phyloP scores from a whole-genome alignment of 768 basidiomycete species.

The Russula sp. region DNA sequence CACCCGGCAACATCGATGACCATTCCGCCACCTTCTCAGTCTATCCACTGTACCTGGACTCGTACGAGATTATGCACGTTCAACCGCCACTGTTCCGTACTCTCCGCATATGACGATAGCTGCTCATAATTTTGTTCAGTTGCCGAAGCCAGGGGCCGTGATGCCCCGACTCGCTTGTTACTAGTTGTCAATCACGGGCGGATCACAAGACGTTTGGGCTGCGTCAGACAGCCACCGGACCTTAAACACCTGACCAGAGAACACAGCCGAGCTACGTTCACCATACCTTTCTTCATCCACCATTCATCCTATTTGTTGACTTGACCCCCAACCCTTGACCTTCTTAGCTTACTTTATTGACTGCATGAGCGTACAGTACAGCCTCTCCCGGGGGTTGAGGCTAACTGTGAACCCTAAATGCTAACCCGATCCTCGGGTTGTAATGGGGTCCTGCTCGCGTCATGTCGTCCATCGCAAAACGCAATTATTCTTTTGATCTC shows the following conservation, averaged over 20 bases:
- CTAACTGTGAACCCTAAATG: neutral
- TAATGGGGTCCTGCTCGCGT: neutral
- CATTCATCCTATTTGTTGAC: neutral
- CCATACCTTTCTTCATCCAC: too few relatives aligned
- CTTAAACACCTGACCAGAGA: neutral
- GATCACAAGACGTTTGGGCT: slow-evolving; percentile 4
- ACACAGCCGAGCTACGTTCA: neutral
- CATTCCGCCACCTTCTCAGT: neutral
- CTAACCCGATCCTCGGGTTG: neutral
- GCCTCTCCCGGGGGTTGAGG: too few relatives aligned
- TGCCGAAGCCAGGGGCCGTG: neutral
- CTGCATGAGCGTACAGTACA: too few relatives aligned
- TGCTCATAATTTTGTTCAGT: slow-evolving; percentile 3
- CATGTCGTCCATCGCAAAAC: neutral
- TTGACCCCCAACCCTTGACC: neutral
- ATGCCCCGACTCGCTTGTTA: too few relatives aligned
- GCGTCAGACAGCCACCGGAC: slow-evolving; percentile 5
- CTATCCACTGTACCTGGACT: too few relatives aligned
- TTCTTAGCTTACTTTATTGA: neutral
- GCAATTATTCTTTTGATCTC: neutral
- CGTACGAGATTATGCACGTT: neutral
- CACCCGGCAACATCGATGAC: neutral
- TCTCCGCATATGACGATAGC: slow-evolving; percentile 1
- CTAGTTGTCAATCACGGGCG: slow-evolving; percentile 9
- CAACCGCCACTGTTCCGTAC: too few relatives aligned